These are phyloP conservation scores for Sonneratia caseolaris DNA, from an alignment of 345 rosid genomes.

Conservation along the genomic window DNA sequence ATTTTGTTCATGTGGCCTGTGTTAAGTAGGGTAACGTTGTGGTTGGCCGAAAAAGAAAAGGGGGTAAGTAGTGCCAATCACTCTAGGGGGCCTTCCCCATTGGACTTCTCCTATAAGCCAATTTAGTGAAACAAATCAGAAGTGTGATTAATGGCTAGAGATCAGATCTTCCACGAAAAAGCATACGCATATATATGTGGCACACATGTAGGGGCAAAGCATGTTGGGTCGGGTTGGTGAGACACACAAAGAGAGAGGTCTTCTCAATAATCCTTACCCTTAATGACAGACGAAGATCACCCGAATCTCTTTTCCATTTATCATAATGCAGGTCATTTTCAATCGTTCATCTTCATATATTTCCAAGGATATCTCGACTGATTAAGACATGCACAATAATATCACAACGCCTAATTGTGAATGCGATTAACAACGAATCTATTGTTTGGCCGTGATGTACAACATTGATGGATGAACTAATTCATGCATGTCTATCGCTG, in stretches of 20 bases:
- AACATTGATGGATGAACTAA: too few species aligned
- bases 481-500: too few species aligned
- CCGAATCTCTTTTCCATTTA: background rate
- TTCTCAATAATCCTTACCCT: background rate
- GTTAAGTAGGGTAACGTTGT: background rate
- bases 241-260: background rate
- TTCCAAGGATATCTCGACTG: background rate
- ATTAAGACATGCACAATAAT: background rate
- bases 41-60: too few species aligned
- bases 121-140: background rate
- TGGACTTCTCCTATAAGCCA: background rate
- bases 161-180: background rate
- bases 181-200: background rate
- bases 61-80: slow-evolving; percentile 1
- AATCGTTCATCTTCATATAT: background rate
- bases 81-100: background rate
- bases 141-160: background rate
- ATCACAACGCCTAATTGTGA: background rate
- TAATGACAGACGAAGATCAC: background rate
- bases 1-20: background rate
- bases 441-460: too few species aligned
- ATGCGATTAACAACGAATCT: background rate
- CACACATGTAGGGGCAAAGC: background rate
- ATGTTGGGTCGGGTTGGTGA: background rate
- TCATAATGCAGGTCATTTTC: background rate